Evolutionary conservation across 2,329 filamentous ascomycete species (phyloP).

Genomic region (Monosporascus ibericus): DNA sequence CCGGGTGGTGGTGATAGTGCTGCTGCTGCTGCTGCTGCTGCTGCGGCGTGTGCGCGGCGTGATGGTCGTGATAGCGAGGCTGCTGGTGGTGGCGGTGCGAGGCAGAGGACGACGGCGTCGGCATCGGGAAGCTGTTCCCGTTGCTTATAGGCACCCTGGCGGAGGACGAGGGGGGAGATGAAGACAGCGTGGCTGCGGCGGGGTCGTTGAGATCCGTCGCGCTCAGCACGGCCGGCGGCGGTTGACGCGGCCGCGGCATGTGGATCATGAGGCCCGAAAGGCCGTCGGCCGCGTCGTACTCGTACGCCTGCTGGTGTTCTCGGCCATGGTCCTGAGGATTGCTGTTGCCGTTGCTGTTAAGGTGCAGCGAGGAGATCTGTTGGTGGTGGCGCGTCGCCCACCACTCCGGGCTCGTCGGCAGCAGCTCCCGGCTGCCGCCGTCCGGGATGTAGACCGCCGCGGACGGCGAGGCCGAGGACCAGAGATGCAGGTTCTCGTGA

Average conservation of each 20-base stretch:
- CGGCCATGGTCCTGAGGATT: constrained; percentile 33
- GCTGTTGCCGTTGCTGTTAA: constrained; percentile 8
- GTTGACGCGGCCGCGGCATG: constrained; percentile 41
- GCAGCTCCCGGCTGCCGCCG: constrained; percentile 2
- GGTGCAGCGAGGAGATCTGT: not conserved
- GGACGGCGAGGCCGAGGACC: constrained; percentile 10
- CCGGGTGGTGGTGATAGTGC: constrained; percentile 13
- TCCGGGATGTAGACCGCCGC: constrained; percentile 12
- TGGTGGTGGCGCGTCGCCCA: constrained; percentile 15
- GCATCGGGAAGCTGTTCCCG: not conserved
- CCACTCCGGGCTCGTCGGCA: constrained; percentile 14
- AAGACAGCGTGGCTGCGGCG: not conserved
- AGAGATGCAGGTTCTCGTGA: constrained; percentile 5
- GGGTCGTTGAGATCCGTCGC: constrained; percentile 17
- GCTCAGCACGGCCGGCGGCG: constrained; percentile 31
- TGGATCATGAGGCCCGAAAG: constrained; percentile 46
- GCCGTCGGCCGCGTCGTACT: constrained; percentile 25
- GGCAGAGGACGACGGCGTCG: not conserved
- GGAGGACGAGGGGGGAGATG: not conserved
- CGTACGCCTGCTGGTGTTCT: constrained; percentile 35
- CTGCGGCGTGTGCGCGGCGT: constrained; percentile 15
- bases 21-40: constrained; percentile 12
- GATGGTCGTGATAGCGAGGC: constrained; percentile 1
- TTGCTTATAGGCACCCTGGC: not conserved
- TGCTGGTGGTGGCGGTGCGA: not conserved